phyloP scores from a whole-genome alignment of 2,329 filamentous ascomycete species.

The Furcasterigmium furcatum region DNA sequence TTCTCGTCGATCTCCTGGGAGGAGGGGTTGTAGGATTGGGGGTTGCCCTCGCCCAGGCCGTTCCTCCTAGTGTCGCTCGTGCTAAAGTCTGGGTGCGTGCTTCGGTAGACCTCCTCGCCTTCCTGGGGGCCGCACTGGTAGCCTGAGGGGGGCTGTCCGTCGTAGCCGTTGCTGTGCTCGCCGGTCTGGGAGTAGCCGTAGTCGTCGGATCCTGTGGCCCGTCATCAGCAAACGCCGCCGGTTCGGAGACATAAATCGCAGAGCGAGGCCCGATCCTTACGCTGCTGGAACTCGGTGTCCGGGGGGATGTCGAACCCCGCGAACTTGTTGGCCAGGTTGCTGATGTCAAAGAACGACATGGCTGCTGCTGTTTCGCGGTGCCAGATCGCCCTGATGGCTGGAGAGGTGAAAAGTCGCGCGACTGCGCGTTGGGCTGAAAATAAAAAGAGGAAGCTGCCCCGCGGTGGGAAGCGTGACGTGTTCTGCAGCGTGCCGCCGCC shows the following conservation, averaged over 20 bases:
- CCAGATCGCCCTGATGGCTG: too few species aligned
- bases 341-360: slow-evolving; percentile 29
- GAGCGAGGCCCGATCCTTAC: slow-evolving; percentile 9
- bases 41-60: slow-evolving; percentile 2
- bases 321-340: slow-evolving; percentile 28
- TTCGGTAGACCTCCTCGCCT: slow-evolving; percentile 10
- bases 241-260: not conserved
- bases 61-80: slow-evolving; percentile 8
- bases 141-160: slow-evolving; percentile 9
- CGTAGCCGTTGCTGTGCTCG: slow-evolving; percentile 6
- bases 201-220: slow-evolving; percentile 2
- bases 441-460: not conserved
- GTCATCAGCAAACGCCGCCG: not conserved
- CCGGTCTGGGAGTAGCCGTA: slow-evolving; percentile 11
- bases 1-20: slow-evolving; percentile 1
- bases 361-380: not conserved
- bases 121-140: slow-evolving; percentile 12
- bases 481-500: not conserved
- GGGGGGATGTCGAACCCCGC: slow-evolving; percentile 30
- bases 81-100: slow-evolving; percentile 7
- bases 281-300: slow-evolving; percentile 30
- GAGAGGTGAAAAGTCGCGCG: not conserved
- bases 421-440: not conserved
- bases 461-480: not conserved
- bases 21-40: slow-evolving; percentile 1